Base-by-base conservation (phyloP, 2,329 filamentous ascomycete species). In the Botrytis medusae region DNA sequence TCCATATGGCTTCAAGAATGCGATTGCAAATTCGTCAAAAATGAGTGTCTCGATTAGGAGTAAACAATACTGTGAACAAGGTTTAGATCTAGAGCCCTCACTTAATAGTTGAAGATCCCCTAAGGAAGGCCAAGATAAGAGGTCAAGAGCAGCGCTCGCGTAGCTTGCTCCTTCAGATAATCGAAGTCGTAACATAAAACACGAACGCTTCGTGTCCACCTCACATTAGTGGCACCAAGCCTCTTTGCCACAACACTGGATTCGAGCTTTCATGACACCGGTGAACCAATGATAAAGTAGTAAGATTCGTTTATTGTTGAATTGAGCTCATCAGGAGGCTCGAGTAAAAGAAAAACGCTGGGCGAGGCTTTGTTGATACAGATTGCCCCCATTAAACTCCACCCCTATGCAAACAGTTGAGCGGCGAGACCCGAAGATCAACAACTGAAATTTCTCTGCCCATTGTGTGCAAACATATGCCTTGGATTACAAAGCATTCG, bases 371-470 rank as follows among this genome's bases (percentile, higher is more conserved):
- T 59, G 70, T 67, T 72, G 46, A 57, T 46, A 72, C 61, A 72
- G 29, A 22, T 67, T 67, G 61, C 25, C 54, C 60, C 69, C 32
- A 32, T 37, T 72, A 22, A 72, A 72, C 70, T 72, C 70, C 70
- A 40, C 46, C 46, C 61, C 48, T 42, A 59, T 67, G 70, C 44
- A 64, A 54, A 34, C 7, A 72, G n/a, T n/a, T 51, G 62, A 73
- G 74, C 60, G 71, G 62, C 42, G 37, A 69, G 57, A 44, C 32
- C 20, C 46, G 63, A 42, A 59, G 51, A 61, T 37, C 34, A n/a
- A 16, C 42, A 60, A 34, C 29, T 44, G 37, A 48, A 12, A 67
- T 67, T 37, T n/a, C 9, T 44, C n/a, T 72, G 54, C 46, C 34
- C 9, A n/a, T 54, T 46, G 14, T 44, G 46, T 67, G 46, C 67